phyloP scores from a whole-genome alignment of 306 rosid genomes.

The Lathyrus aphaca region DNA sequence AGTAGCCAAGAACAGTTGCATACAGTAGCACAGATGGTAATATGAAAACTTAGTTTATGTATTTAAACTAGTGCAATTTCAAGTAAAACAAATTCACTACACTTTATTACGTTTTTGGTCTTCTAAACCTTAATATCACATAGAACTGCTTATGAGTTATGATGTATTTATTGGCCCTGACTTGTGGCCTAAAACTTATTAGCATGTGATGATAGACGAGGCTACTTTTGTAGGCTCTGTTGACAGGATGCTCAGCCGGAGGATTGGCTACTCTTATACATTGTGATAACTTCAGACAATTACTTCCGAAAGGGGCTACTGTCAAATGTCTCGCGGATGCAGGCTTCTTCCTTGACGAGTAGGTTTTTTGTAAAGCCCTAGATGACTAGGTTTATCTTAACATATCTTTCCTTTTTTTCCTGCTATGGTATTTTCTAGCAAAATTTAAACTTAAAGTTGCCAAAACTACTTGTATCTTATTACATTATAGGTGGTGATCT shows the following conservation, averaged over 20 bases:
- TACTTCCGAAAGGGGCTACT: constrained; percentile 59
- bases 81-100: constrained; percentile 17
- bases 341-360: constrained; percentile 97
- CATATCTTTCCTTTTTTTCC: constrained; percentile 24
- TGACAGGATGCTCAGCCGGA: constrained; percentile 99
- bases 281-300: constrained; percentile 72
- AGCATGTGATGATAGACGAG: constrained; percentile 20
- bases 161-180: constrained; percentile 24
- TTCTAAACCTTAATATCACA: constrained; percentile 11
- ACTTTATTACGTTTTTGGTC: constrained; percentile 8
- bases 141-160: constrained; percentile 14
- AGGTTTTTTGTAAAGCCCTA: constrained; percentile 57
- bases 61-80: constrained; percentile 16
- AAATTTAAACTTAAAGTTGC: constrained; percentile 13
- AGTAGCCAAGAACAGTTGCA: not conserved
- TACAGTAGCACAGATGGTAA: constrained; percentile 1
- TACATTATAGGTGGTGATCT: not conserved
- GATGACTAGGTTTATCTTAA: constrained; percentile 70
- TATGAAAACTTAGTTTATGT: constrained; percentile 18
- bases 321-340: constrained; percentile 96
- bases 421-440: constrained; percentile 24
- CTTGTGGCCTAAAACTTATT: constrained; percentile 30
- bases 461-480: constrained; percentile 2
- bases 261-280: constrained; percentile 95
- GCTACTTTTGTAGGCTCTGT: constrained; percentile 72